Conservation (phyloP, 148 eudicot species). For the Heliamphora exappendiculata region DNA sequence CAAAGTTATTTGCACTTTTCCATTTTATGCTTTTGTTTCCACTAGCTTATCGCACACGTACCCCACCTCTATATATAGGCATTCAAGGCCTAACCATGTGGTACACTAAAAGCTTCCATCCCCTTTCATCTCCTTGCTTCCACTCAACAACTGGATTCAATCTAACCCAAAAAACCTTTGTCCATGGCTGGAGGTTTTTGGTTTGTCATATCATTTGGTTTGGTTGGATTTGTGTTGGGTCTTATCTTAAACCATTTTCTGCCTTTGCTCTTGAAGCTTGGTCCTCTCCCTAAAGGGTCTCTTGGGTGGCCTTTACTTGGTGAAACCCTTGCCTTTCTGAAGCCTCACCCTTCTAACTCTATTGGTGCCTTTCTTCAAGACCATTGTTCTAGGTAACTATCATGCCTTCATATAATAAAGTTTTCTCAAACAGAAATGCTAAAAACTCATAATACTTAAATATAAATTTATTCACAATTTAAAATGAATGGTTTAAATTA, state of each 20-base stretch:
- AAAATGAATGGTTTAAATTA: no score
- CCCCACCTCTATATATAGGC: conserved; percentile 13
- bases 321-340: conserved; percentile 50
- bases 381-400: conserved; percentile 51
- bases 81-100: neutral
- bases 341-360: conserved; percentile 56
- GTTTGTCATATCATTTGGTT: conserved; percentile 10
- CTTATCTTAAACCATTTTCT: conserved; percentile 38
- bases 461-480: no score
- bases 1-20: no score
- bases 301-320: conserved; percentile 66
- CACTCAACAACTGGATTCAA: neutral
- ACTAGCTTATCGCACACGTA: no score
- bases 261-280: conserved; percentile 34
- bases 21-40: no score
- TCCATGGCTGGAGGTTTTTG: conserved; percentile 17
- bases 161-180: neutral
- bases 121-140: neutral
- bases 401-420: neutral
- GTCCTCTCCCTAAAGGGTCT: conserved; percentile 40
- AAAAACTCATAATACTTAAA: no score
- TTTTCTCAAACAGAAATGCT: no score
- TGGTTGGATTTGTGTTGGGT: conserved; percentile 26
- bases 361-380: conserved; percentile 42
- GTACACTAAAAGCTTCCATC: neutral